Evolutionary conservation across 2,329 filamentous ascomycete species (phyloP).

Genomic region (Beauveria sp.): DNA sequence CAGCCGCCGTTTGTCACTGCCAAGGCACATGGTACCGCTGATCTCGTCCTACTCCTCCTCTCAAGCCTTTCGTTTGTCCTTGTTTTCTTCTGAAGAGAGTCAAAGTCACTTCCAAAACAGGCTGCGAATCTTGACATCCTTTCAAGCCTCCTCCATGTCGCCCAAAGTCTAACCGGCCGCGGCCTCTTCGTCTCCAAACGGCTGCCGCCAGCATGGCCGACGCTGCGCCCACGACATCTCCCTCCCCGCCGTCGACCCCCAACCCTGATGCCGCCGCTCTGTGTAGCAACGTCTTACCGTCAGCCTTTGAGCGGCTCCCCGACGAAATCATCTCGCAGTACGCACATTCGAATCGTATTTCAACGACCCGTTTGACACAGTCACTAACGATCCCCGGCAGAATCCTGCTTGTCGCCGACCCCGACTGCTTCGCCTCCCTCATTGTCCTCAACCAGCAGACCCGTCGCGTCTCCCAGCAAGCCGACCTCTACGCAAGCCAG

Average conservation of each 20-base stretch:
- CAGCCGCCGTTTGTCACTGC: background rate
- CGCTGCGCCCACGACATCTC: background rate
- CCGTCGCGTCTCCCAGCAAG: slow-evolving; percentile 55
- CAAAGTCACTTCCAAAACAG: background rate
- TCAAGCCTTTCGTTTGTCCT: background rate
- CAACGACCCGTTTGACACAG: background rate
- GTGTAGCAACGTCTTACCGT: slow-evolving; percentile 19
- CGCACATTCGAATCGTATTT: slow-evolving; percentile 20
- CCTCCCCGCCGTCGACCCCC: background rate
- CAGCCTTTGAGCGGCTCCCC: slow-evolving; percentile 48
- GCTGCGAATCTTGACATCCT: background rate
- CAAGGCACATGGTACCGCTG: background rate
- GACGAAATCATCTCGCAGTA: slow-evolving; percentile 66
- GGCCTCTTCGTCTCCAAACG: background rate
- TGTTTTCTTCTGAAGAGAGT: background rate
- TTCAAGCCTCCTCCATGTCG: background rate
- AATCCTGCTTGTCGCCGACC: slow-evolving; percentile 52
- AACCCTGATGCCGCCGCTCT: background rate
- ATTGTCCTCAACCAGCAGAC: slow-evolving; percentile 58
- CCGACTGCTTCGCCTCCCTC: slow-evolving; percentile 60
- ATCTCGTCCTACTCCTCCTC: background rate
- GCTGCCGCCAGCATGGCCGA: background rate
- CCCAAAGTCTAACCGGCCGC: slow-evolving; percentile 1
- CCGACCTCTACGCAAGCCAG: slow-evolving; percentile 56
- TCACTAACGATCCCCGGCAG: slow-evolving; percentile 30